Base-by-base conservation (phyloP, 1,284 basidiomycete genomes). In the Sanghuangporus baumii region DNA sequence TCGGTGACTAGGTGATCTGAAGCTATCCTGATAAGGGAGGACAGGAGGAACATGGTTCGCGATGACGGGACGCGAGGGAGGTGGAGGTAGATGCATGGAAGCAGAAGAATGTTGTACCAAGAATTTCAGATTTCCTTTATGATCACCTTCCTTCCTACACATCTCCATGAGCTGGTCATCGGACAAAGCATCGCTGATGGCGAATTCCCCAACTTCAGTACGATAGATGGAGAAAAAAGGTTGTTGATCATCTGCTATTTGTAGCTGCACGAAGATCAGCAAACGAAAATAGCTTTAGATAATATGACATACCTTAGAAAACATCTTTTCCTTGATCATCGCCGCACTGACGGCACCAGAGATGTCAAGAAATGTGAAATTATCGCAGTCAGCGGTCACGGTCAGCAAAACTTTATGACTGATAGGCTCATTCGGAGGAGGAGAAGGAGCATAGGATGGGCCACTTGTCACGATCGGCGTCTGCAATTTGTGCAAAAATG, bases 161-260 rank as follows among this genome's bases (percentile, higher is more conserved):
- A 94, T 77, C 16, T 83, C 80, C 67, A 89, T 82, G 3, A 96
- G 76, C 62, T 78, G 77, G 23, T 91, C 86, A 66, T 89, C 84
- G 3, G 81, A 75, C 34, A 96, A 74, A 4, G 91, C 84, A 14
- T 85, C 84, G 3, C 89, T 85, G 56, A 89, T 81, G 16, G 90
- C 88, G 67, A 81, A 86, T 34, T 84, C 81, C 59, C 89, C 91
- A 67, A 95, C 87, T 73, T 93, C 89, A 0, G 94, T 95, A 55
- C 85, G 86, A 76, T 91, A 94, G 60, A 96, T 88, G n/a, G 88
- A 84, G 70, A 88, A 87, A 34, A 81, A 84, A 3, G 80, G 72
- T 70, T 90, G 87, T 66, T 93, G 91, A 67, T 94, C 92, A 66
- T 96, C 93, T 36, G 82, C 81, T 60, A 96, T 92, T 69, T 88